Base-by-base conservation (phyloP, 768 basidiomycete genomes). In the Suillus subluteus region DNA sequence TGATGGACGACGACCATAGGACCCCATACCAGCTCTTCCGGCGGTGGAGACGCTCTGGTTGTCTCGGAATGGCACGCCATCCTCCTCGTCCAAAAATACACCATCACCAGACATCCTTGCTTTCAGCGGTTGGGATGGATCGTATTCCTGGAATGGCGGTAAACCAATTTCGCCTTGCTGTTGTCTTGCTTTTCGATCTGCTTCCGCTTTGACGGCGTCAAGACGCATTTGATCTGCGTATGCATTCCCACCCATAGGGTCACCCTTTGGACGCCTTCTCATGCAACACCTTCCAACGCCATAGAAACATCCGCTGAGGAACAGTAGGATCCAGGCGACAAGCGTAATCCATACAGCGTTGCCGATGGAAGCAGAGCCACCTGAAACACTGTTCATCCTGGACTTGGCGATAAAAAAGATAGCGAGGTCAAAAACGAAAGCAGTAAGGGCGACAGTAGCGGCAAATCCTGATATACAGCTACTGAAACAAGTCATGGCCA, bases 351-450 rank as follows among this genome's bases (percentile, higher is more conserved):
- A 98, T 52, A 96, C 86, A 26, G 92, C 95, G 66, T 85, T 90
- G n/a, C 96, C 96, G 9, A 96, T 91, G 23, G 82, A 79, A 0
- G 97, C 96, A 0, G 82, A 83, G 6, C 93, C 95, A 23, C 95
- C 89, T 5, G 82, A 70, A n/a, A 88, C 85, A 21, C 72, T 67
- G 75, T 93, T 91, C 76, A 99, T 91, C 63, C 96, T 88, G 54
- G 91, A 81, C 74, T 91, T 95, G 66, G 93, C 93, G 65, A 97
- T 79, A 82, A 94, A 95, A 81, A 98, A 99, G 65, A 98, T 81
- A 70, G 87, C 91, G 66, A 98, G 79, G 77, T 99, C 98, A 78
- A 98, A 96, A 40, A 97, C 87, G 78, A 98, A 96, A 6, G 96
- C 96, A 54, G 94, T 73, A 67, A 99, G 82, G 62, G 94, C 85